Conservation (phyloP, 192 early-diverging fungal genomes). For the Entomortierella beljakovae region DNA sequence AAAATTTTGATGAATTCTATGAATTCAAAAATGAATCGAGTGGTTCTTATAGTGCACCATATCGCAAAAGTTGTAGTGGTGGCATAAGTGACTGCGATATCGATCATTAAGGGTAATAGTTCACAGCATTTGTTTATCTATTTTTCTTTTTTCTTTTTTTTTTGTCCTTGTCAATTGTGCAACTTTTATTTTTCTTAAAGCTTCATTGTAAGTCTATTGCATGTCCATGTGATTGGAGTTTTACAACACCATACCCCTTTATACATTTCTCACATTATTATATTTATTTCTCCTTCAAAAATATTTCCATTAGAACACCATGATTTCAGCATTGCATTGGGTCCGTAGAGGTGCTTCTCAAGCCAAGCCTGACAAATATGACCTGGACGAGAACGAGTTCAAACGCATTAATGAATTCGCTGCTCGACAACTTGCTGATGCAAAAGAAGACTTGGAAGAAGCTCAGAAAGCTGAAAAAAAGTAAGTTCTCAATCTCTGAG, state of each 20-base stretch:
- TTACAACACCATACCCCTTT: too few species aligned
- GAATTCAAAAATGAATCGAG: too few species aligned
- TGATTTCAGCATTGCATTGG: conserved; percentile 96
- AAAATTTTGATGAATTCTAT: too few species aligned
- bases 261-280: too few species aligned
- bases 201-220: not conserved
- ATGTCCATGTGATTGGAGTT: too few species aligned
- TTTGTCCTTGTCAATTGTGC: not conserved
- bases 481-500: conserved; percentile 13
- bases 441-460: conserved; percentile 68
- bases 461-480: conserved; percentile 61
- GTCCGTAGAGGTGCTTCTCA: conserved; percentile 93
- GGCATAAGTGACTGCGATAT: too few species aligned
- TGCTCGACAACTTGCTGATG: conserved; percentile 70
- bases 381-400: conserved; percentile 92
- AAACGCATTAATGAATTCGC: conserved; percentile 81
- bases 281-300: too few species aligned
- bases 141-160: not conserved
- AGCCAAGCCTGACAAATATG: conserved; percentile 80
- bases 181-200: not conserved
- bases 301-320: conserved; percentile 45
- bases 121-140: not conserved
- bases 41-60: too few species aligned
- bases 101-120: too few species aligned
- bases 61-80: too few species aligned